These are phyloP conservation scores for Agaricales sp. DNA, from an alignment of 1,284 basidiomycete species.

Conservation along the genomic window DNA sequence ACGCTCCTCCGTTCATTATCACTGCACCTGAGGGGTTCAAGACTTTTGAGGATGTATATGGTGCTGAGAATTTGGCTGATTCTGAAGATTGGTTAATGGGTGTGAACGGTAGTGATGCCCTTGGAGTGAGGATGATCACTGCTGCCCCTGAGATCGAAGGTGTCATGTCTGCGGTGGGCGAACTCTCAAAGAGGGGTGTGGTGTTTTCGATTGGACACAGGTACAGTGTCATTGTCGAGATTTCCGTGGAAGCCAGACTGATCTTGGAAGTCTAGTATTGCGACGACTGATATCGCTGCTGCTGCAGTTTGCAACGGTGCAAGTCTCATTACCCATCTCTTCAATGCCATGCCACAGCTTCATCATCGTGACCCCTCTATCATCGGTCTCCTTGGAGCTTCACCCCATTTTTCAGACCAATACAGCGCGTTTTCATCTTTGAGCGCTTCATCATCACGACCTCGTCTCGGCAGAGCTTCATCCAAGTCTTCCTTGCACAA, in stretches of 20 bases:
- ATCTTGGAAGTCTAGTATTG: slow-evolving; percentile 32
- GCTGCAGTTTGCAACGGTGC: slow-evolving; percentile 63
- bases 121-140: slow-evolving; percentile 76
- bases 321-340: slow-evolving; percentile 81
- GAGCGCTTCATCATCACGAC: slow-evolving; percentile 5
- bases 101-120: slow-evolving; percentile 21
- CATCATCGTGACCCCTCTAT: slow-evolving; percentile 81
- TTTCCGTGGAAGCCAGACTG: background rate
- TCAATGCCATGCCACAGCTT: slow-evolving; percentile 87
- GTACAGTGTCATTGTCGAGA: slow-evolving; percentile 24
- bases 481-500: slow-evolving; percentile 7
- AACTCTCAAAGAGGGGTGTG: slow-evolving; percentile 57
- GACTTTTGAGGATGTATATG: slow-evolving; percentile 69
- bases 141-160: slow-evolving; percentile 82
- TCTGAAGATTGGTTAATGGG: slow-evolving; percentile 58
- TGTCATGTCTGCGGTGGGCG: slow-evolving; percentile 58
- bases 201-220: slow-evolving; percentile 83
- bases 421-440: background rate
- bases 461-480: slow-evolving; percentile 9
- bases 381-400: slow-evolving; percentile 78
- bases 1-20: slow-evolving; percentile 60
- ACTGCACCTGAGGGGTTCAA: slow-evolving; percentile 48
- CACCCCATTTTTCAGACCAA: slow-evolving; percentile 34
- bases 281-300: slow-evolving; percentile 57
- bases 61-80: slow-evolving; percentile 48